Evolutionary conservation across 768 basidiomycete species (phyloP).

Genomic region (Macrocybe gigantea): DNA sequence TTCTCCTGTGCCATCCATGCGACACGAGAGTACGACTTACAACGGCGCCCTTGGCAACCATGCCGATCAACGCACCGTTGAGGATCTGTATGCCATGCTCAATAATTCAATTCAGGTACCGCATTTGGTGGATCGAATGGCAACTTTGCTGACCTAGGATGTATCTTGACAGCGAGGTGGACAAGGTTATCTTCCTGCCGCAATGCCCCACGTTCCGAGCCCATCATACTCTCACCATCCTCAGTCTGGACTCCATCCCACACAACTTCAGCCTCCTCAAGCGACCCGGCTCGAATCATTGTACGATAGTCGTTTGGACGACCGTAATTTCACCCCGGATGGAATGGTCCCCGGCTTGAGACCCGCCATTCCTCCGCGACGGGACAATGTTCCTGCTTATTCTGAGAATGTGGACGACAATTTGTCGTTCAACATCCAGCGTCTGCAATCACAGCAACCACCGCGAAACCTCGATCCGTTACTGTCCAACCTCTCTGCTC

Average conservation of each 20-base stretch:
- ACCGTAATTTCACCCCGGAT: conserved; percentile 76
- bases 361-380: conserved; percentile 53
- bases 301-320: conserved; percentile 70
- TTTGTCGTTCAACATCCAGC: conserved; percentile 56
- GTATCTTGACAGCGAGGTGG: too few species aligned
- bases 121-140: neutral
- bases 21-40: conserved; percentile 40
- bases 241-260: conserved; percentile 32
- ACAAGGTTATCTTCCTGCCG: too few species aligned
- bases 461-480: conserved; percentile 49
- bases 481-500: conserved; percentile 43
- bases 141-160: neutral
- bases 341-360: conserved; percentile 84
- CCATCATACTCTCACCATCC: conserved; percentile 27
- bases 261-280: conserved; percentile 37
- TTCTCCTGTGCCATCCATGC: conserved; percentile 36
- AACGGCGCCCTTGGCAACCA: conserved; percentile 27
- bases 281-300: conserved; percentile 57
- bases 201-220: conserved; percentile 16
- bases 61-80: conserved; percentile 58
- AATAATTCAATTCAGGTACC: conserved; percentile 69
- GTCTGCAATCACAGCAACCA: conserved; percentile 40
- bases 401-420: conserved; percentile 58
- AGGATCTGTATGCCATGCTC: conserved; percentile 78
- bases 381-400: conserved; percentile 49